A percentile compares a stretch with the other conserved stretches of the same genome.
Conservation (phyloP, 2,329 filamentous ascomycete species). For the Colletotrichum sp. region DNA sequence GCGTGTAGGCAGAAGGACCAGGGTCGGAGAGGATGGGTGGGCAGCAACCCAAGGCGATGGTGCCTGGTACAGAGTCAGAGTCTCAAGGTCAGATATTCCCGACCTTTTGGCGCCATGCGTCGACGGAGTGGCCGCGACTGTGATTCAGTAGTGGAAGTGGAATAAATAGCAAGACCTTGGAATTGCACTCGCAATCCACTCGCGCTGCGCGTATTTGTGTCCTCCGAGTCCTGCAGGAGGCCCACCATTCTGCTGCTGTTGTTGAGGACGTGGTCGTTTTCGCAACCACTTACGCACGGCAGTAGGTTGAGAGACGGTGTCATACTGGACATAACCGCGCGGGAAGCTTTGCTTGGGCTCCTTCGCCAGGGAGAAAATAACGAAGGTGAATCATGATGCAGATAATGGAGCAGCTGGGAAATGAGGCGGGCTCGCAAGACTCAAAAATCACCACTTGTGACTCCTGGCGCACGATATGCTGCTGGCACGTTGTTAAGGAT, state of each 20-base stretch:
- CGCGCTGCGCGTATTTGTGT: neutral
- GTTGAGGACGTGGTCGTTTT: neutral
- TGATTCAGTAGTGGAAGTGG: neutral
- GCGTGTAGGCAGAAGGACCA: neutral
- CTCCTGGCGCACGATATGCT: neutral
- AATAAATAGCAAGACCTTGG: neutral
- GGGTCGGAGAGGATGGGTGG: neutral
- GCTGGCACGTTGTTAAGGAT: neutral
- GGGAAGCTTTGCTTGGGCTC: neutral
- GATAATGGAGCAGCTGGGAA: neutral
- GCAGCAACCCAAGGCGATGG: neutral
- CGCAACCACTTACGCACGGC: conserved; percentile 9
- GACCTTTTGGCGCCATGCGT: neutral
- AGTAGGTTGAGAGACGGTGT: neutral
- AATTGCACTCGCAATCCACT: conserved; percentile 1
- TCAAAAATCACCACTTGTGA: neutral
- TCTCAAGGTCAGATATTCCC: neutral
- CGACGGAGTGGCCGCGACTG: neutral
- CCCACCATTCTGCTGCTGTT: neutral
- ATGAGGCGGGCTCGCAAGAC: neutral
- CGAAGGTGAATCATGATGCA: neutral
- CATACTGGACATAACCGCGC: neutral
- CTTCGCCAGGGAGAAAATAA: neutral
- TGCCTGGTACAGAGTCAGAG: neutral
- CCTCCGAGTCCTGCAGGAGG: conserved; percentile 7